Percentiles rank a stretch among this genome's conserved stretches.
phyloP scores from a whole-genome alignment of 176 grass and related monocot species.

The Neostapfia colusana region DNA sequence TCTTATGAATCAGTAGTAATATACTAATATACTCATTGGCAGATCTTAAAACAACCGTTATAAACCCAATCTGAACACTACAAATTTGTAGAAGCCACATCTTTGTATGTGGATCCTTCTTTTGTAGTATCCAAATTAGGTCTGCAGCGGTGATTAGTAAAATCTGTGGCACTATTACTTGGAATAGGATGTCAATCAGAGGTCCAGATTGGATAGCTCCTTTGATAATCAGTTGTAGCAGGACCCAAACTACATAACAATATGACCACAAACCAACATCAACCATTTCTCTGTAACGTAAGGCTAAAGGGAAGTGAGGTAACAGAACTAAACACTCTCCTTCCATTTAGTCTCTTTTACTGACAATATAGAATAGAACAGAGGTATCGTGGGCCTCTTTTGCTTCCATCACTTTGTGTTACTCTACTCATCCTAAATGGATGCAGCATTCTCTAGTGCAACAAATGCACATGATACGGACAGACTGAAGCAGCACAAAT shows the following conservation, averaged over 20 bases:
- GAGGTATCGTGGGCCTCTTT: slow-evolving; percentile 24
- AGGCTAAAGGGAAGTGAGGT: slow-evolving; percentile 21
- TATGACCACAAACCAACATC: slow-evolving; percentile 23
- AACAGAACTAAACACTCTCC: slow-evolving; percentile 21
- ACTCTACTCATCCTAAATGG: slow-evolving; percentile 15
- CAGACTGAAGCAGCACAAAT: slow-evolving; percentile 38
- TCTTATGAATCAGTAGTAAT: slow-evolving; percentile 22
- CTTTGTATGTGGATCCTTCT: not conserved
- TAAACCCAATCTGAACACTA: slow-evolving; percentile 55
- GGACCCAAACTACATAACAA: slow-evolving; percentile 36
- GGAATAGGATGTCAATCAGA: slow-evolving; percentile 14
- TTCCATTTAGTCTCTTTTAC: slow-evolving; percentile 51
- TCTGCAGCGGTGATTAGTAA: slow-evolving; percentile 38
- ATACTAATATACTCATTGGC: slow-evolving; percentile 14
- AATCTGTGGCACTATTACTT: slow-evolving; percentile 1
- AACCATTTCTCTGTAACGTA: slow-evolving; percentile 18
- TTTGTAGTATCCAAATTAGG: slow-evolving; percentile 49
- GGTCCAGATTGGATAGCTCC: slow-evolving; percentile 27
- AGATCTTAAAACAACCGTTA: slow-evolving; percentile 40
- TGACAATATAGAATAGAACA: slow-evolving; percentile 20
- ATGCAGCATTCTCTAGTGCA: slow-evolving; percentile 22
- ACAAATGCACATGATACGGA: slow-evolving; percentile 13
- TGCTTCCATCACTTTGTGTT: too few species aligned
- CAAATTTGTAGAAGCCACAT: slow-evolving; percentile 40
- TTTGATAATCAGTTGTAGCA: slow-evolving; percentile 29